These are phyloP conservation scores for Amaranthus cruentus DNA, from an alignment of 148 eudicot genomes.

Conservation along the genomic window DNA sequence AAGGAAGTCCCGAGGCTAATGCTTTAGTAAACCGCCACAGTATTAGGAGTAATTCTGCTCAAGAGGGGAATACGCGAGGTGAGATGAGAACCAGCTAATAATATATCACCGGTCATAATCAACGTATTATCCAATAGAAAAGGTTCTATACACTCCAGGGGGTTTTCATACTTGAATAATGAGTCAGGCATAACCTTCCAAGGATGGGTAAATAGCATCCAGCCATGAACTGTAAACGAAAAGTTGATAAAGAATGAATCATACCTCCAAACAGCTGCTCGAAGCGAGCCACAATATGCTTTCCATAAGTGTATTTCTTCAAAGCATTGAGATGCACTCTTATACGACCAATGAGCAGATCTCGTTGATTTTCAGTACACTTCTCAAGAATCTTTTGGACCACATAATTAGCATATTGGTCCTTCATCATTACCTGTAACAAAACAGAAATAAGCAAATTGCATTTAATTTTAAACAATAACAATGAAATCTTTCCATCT, in stretches of 20 bases:
- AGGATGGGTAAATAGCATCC: background rate
- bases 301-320: conserved; percentile 73
- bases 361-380: conserved; percentile 48
- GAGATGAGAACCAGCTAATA: no score
- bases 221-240: background rate
- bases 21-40: no score
- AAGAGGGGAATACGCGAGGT: no score
- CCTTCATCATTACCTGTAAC: conserved; percentile 66
- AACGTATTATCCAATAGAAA: no score
- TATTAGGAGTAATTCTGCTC: no score
- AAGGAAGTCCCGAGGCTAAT: no score
- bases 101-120: no score
- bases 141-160: no score
- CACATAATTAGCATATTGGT: conserved; percentile 74
- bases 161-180: no score
- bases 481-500: background rate
- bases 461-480: background rate
- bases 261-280: conserved; percentile 58
- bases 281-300: conserved; percentile 65
- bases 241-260: background rate
- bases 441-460: background rate
- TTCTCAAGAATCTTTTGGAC: conserved; percentile 60
- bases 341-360: conserved; percentile 43
- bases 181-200: no score
- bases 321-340: conserved; percentile 54